Evolutionary conservation across 352 stramenopile genomes (phyloP).

Genomic region (Phytophthora meadii): DNA sequence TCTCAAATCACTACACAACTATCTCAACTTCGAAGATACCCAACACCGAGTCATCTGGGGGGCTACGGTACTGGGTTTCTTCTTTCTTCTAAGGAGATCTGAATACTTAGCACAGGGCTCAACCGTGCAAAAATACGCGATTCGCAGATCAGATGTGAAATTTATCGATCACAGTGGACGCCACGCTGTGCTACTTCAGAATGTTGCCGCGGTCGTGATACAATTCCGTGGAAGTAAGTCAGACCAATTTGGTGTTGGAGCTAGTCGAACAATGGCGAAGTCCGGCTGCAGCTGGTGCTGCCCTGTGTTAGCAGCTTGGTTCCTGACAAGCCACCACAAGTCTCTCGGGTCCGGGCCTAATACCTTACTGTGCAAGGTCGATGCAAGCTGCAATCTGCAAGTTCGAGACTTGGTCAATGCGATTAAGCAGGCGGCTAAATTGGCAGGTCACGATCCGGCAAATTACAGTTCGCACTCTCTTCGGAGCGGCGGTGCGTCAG

Average conservation of each 20-base stretch:
- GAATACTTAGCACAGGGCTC: neutral
- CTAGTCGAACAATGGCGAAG: neutral
- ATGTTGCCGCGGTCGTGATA: neutral
- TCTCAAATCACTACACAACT: slow-evolving; percentile 7
- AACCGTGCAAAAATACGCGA: neutral
- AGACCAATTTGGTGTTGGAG: neutral
- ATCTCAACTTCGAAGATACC: slow-evolving; percentile 11
- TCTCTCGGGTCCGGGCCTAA: neutral
- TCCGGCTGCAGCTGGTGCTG: neutral
- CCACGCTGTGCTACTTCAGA: neutral
- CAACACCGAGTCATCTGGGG: slow-evolving; percentile 38
- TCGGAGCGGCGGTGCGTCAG: neutral
- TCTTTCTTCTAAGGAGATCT: slow-evolving; percentile 24
- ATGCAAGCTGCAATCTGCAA: neutral
- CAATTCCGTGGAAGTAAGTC: neutral
- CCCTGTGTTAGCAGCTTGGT: neutral
- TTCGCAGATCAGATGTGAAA: neutral
- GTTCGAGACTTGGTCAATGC: neutral
- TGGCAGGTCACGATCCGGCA: neutral
- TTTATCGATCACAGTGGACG: neutral
- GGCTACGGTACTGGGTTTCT: slow-evolving; percentile 36
- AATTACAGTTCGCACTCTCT: neutral
- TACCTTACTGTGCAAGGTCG: neutral
- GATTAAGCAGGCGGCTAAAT: neutral
- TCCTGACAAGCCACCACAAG: neutral